Conservation (phyloP, 179 eudicot species). For the Beta lomatogona region DNA sequence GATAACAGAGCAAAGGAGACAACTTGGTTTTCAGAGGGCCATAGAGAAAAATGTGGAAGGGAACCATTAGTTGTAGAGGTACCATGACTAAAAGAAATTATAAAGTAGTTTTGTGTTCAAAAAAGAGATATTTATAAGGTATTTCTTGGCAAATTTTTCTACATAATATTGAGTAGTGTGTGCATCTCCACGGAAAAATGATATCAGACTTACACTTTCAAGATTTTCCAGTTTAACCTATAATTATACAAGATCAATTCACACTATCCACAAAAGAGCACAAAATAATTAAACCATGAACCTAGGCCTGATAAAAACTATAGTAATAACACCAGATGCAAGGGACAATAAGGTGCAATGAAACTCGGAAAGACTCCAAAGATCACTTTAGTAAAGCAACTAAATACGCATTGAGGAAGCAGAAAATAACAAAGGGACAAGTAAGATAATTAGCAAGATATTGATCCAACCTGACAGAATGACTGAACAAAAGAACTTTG, state of each 20-base stretch:
- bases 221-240: background rate
- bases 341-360: background rate
- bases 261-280: background rate
- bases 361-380: background rate
- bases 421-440: background rate
- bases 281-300: background rate
- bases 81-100: too few species aligned
- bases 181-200: background rate
- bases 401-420: background rate
- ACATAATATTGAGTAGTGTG: too few species aligned
- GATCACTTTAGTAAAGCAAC: background rate
- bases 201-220: background rate
- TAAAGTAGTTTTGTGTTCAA: too few species aligned
- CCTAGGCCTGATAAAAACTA: background rate
- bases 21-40: background rate
- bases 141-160: too few species aligned
- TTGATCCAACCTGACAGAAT: slow-evolving; percentile 77
- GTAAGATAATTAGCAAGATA: slow-evolving; percentile 11
- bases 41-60: background rate
- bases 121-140: too few species aligned
- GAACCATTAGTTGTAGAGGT: too few species aligned
- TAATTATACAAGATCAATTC: background rate
- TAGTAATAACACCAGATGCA: background rate
- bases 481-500: slow-evolving; percentile 91
- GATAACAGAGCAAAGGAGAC: background rate